Evolutionary conservation across 495 filamentous ascomycete species (phyloP), one percentile per base, ranked within the genome.

Genomic region (Massariosphaeria phaeospora): DNA sequence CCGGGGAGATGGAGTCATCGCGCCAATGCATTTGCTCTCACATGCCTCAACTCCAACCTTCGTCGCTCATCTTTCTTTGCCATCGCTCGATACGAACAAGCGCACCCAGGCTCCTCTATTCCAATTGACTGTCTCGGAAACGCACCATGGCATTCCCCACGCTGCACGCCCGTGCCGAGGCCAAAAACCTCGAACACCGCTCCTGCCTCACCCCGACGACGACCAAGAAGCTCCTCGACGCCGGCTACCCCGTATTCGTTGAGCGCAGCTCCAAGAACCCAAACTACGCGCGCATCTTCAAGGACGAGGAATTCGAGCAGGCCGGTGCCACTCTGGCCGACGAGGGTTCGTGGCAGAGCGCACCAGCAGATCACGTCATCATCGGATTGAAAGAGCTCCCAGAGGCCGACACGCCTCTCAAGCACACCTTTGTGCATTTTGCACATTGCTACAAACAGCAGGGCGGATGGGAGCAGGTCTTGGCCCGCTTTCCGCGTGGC

Each of bases 351-450:
- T 97, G 93, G 91, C 75, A 75, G 62, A 74, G 77, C 65, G 87
- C 83, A 0, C 89, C 93, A 2, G 81, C 89, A 52, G 81, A 91
- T 64, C 88, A 89, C 64, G 88, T 95, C 62, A 77, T 96, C 55
- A 63, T 74, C 38, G 91, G 93, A 31, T 77, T 98, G 42, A 98
- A 98, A 79, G 93, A 96, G 74, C 77, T 96, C 13, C 88, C 87
- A 6, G 89, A 94, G 66, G 88, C 89, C 62, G 85, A 95, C 62
- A 81, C 84, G 27, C 89, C 91, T 30, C 81, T 96, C 43, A 83
- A 85, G 73, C 89, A 97, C 63, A 80, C 82, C 12, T 86, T 91
- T 69, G 80, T 98, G 56, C 85, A 89, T 57, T 96, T 96, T 63
- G 87, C 66, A 6, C 78, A 81, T 65, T 87, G 80, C 73, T 95